Evolutionary conservation across 2,329 filamentous ascomycete genomes (phyloP).

Genomic region (Xylariaceae sp.): DNA sequence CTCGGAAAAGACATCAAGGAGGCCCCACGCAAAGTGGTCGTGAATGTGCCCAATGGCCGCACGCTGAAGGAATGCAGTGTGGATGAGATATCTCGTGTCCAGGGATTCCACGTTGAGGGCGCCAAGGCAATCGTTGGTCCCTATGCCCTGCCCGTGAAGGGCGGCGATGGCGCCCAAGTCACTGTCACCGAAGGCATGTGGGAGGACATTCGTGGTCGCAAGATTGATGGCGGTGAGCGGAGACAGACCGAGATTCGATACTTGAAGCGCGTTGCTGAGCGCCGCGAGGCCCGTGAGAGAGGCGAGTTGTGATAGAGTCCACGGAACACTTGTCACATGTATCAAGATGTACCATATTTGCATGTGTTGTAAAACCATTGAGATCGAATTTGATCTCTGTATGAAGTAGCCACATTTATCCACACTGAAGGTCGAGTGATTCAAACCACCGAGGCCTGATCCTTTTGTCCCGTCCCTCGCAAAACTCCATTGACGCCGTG

Average conservation of each 20-base stretch:
- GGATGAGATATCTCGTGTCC: slow-evolving; percentile 51
- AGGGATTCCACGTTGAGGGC: slow-evolving; percentile 65
- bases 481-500: slow-evolving; percentile 19
- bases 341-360: slow-evolving; percentile 26
- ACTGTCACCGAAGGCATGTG: slow-evolving; percentile 82
- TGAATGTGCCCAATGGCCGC: slow-evolving; percentile 52
- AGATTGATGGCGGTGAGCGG: slow-evolving; percentile 96
- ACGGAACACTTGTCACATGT: slow-evolving; percentile 8
- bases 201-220: slow-evolving; percentile 82
- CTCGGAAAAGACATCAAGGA: slow-evolving; percentile 24
- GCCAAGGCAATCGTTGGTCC: slow-evolving; percentile 72
- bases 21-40: slow-evolving; percentile 49
- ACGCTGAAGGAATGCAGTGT: slow-evolving; percentile 34
- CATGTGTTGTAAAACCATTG: slow-evolving; percentile 14
- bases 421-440: not conserved
- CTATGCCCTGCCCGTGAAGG: slow-evolving; percentile 67
- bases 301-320: slow-evolving; percentile 20
- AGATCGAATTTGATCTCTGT: not conserved
- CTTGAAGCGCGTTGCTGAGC: slow-evolving; percentile 78
- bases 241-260: slow-evolving; percentile 81
- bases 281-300: slow-evolving; percentile 59
- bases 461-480: not conserved
- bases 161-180: slow-evolving; percentile 62
- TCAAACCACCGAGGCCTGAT: not conserved
- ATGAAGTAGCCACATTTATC: not conserved